phyloP scores from a whole-genome alignment of 176 grass and related monocot species.

The Eremochloa ophiuroides region DNA sequence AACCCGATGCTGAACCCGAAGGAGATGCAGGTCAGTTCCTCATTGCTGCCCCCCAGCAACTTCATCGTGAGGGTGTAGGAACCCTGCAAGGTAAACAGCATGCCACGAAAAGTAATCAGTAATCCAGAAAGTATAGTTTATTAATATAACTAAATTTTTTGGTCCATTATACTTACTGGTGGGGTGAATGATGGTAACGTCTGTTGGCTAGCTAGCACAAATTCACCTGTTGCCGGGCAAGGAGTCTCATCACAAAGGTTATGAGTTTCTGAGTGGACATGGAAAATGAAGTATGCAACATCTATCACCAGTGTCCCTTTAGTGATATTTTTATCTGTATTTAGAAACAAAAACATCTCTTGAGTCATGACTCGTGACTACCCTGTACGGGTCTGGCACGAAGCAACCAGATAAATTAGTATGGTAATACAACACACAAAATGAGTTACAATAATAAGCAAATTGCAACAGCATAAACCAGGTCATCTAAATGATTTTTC shows the following conservation, averaged over 20 bases:
- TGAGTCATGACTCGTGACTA: not conserved
- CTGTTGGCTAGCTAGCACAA: conserved; percentile 36
- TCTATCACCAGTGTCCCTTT: conserved; percentile 61
- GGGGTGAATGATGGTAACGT: conserved; percentile 48
- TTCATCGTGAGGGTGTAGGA: conserved; percentile 83
- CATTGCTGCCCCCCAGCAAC: conserved; percentile 33
- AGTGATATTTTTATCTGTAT: conserved; percentile 48
- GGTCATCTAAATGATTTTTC: not conserved
- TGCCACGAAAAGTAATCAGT: not conserved
- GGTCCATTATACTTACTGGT: conserved; percentile 43
- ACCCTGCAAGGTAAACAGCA: conserved; percentile 43
- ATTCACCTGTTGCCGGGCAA: conserved; percentile 57
- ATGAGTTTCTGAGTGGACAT: conserved; percentile 65
- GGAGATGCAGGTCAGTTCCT: conserved; percentile 66
- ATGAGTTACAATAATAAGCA: not conserved
- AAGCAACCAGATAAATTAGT: not conserved
- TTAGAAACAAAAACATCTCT: not conserved
- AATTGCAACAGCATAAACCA: not conserved
- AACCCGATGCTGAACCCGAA: conserved; percentile 81
- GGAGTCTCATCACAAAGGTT: conserved; percentile 60
- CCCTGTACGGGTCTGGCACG: not conserved
- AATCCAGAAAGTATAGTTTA: not conserved
- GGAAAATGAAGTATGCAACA: conserved; percentile 65
- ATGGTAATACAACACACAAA: not conserved
- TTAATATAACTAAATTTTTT: not conserved